These are phyloP conservation scores for Solanum piurae DNA, from an alignment of 257 asterid species.

Conservation along the genomic window DNA sequence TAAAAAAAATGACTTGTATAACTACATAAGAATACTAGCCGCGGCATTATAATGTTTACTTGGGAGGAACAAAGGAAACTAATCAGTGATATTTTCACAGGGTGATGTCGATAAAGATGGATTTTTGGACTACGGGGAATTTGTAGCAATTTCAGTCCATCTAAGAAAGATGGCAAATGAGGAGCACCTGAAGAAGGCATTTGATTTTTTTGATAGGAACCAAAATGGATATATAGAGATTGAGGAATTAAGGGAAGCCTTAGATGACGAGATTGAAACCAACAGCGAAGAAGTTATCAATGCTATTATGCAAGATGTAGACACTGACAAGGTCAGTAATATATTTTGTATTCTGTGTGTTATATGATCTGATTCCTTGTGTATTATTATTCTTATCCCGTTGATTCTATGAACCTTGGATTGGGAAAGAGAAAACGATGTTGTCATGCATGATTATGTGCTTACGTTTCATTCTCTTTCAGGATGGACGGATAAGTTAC, in stretches of 20 bases:
- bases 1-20: background rate
- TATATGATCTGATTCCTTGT: background rate
- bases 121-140: conserved; percentile 44
- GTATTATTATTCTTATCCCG: background rate
- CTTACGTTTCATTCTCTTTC: background rate
- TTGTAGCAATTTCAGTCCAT: conserved; percentile 58
- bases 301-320: conserved; percentile 65
- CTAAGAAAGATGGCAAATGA: conserved; percentile 55
- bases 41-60: background rate
- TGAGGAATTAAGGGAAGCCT: conserved; percentile 47
- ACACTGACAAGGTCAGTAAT: conserved; percentile 49
- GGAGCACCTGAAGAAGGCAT: conserved; percentile 50
- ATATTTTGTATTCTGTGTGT: background rate
- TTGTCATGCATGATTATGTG: background rate
- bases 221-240: conserved; percentile 53
- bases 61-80: background rate
- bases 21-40: background rate
- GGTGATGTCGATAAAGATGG: conserved; percentile 64
- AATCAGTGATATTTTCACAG: conserved; percentile 16
- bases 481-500: conserved; percentile 44
- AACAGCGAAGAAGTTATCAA: conserved; percentile 50
- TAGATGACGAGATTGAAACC: conserved; percentile 40
- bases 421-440: background rate
- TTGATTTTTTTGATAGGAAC: conserved; percentile 47
- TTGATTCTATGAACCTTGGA: background rate